These are phyloP conservation scores for Oropetium thomaeum DNA, from an alignment of 176 grass and related monocot species.

Conservation along the genomic window DNA sequence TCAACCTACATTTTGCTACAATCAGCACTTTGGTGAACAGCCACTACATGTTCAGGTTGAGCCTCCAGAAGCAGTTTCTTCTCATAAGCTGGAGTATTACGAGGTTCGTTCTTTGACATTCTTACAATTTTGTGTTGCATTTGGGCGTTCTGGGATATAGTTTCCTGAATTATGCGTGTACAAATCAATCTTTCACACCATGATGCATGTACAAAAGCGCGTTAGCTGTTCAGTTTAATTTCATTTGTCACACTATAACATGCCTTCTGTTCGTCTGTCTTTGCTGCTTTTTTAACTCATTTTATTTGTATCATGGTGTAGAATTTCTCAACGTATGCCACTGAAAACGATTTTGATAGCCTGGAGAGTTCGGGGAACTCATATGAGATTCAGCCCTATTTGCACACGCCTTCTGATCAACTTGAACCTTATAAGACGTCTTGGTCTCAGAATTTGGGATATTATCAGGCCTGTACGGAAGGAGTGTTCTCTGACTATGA, in stretches of 20 bases:
- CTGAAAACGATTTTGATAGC: slow-evolving; percentile 26
- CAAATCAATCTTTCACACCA: not conserved
- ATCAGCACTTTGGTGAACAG: slow-evolving; percentile 51
- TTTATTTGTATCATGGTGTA: slow-evolving; percentile 23
- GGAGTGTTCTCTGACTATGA: slow-evolving; percentile 32
- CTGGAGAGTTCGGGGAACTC: slow-evolving; percentile 22
- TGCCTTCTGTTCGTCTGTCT: not conserved
- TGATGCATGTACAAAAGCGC: not conserved
- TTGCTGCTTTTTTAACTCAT: slow-evolving; percentile 5
- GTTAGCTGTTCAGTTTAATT: slow-evolving; percentile 4
- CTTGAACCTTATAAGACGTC: slow-evolving; percentile 56
- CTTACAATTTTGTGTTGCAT: not conserved
- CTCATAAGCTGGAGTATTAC: slow-evolving; percentile 57
- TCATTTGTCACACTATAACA: not conserved
- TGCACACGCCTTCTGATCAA: slow-evolving; percentile 19
- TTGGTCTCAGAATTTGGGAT: slow-evolving; percentile 55
- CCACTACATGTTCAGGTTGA: slow-evolving; percentile 60
- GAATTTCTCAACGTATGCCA: slow-evolving; percentile 47
- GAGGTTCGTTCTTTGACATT: slow-evolving; percentile 45
- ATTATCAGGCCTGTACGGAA: slow-evolving; percentile 44
- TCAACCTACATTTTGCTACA: slow-evolving; percentile 54
- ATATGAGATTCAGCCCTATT: slow-evolving; percentile 39
- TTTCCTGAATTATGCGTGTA: not conserved
- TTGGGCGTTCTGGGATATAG: not conserved
- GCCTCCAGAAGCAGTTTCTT: slow-evolving; percentile 49